These are phyloP conservation scores for Termitomyces eurrhizus DNA, from an alignment of 768 basidiomycete species.

Conservation along the genomic window DNA sequence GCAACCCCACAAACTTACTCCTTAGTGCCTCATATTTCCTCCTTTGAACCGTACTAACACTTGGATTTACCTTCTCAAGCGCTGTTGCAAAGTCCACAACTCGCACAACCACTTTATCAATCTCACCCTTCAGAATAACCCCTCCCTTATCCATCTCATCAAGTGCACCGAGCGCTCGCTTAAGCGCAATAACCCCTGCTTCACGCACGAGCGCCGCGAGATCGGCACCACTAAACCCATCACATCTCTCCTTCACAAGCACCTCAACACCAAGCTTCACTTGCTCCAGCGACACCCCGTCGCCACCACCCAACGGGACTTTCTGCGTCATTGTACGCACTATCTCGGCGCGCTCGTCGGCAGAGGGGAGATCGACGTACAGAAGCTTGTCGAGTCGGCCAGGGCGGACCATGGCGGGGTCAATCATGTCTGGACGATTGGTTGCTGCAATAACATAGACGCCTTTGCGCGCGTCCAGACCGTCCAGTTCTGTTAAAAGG, in stretches of 20 bases:
- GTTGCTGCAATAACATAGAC: slow-evolving; percentile 96
- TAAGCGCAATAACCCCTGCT: slow-evolving; percentile 83
- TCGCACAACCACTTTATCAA: slow-evolving; percentile 43
- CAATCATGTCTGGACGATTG: slow-evolving; percentile 95
- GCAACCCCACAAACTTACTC: slow-evolving; percentile 80
- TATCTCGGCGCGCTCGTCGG: slow-evolving; percentile 79
- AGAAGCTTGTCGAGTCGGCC: slow-evolving; percentile 91
- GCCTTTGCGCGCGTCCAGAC: slow-evolving; percentile 78
- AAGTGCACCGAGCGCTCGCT: slow-evolving; percentile 61
- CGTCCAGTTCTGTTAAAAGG: slow-evolving; percentile 90
- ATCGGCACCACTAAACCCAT: slow-evolving; percentile 92
- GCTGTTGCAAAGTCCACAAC: slow-evolving; percentile 71
- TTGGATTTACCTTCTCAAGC: slow-evolving; percentile 78
- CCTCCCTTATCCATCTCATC: slow-evolving; percentile 49
- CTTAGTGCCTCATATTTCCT: slow-evolving; percentile 77
- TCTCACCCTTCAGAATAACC: slow-evolving; percentile 12
- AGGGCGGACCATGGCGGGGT: slow-evolving; percentile 97
- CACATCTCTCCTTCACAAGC: slow-evolving; percentile 62
- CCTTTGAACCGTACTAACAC: slow-evolving; percentile 78
- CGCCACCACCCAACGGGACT: slow-evolving; percentile 53
- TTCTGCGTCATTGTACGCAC: slow-evolving; percentile 68
- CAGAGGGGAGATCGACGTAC: slow-evolving; percentile 83
- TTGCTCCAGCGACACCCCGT: slow-evolving; percentile 12
- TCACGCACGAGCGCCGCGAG: slow-evolving; percentile 85
- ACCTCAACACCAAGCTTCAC: slow-evolving; percentile 28